A percentile compares a stretch with the other conserved stretches of the same genome.
Conservation (phyloP, 2,329 filamentous ascomycete species). For the Sarocladiaceae sp. region DNA sequence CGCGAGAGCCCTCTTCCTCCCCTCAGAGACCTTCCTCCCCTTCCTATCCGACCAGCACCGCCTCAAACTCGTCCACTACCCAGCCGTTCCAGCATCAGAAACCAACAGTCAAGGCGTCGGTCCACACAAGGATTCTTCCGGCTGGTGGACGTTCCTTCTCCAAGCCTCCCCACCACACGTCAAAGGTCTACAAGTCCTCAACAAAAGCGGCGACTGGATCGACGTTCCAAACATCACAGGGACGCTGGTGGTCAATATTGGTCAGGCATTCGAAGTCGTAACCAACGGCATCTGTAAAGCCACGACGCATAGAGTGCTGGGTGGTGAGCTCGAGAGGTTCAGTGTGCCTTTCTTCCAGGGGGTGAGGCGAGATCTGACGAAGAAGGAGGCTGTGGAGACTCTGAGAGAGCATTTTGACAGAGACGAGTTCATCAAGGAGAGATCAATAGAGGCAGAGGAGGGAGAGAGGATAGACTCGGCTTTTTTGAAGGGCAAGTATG, state of each 20-base stretch:
- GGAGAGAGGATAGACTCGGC: slow-evolving; percentile 38
- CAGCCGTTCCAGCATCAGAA: slow-evolving; percentile 18
- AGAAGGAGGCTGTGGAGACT: slow-evolving; percentile 31
- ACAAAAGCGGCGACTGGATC: slow-evolving; percentile 41
- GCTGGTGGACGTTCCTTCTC: slow-evolving; percentile 59
- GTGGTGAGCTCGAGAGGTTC: slow-evolving; percentile 27
- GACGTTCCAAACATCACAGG: slow-evolving; percentile 39
- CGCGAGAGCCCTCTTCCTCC: slow-evolving; percentile 46
- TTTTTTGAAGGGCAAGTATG: slow-evolving; percentile 42
- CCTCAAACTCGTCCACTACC: slow-evolving; percentile 52
- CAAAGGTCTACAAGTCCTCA: slow-evolving; percentile 44
- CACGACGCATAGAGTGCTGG: slow-evolving; percentile 40
- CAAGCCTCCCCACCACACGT: slow-evolving; percentile 48
- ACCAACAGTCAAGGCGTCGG: slow-evolving; percentile 45
- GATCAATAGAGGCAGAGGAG: slow-evolving; percentile 26
- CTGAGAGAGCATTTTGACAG: slow-evolving; percentile 31
- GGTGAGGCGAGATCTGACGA: slow-evolving; percentile 38
- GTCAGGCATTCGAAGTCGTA: slow-evolving; percentile 51
- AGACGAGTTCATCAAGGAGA: slow-evolving; percentile 9
- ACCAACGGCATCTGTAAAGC: slow-evolving; percentile 48
- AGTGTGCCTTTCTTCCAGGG: slow-evolving; percentile 45
- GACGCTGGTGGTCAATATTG: slow-evolving; percentile 52
- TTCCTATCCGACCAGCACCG: slow-evolving; percentile 53
- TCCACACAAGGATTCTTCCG: slow-evolving; percentile 56
- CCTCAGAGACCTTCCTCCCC: slow-evolving; percentile 39